Evolutionary conservation across 306 rosid species (phyloP).

Genomic region (Ziziphus jujuba): DNA sequence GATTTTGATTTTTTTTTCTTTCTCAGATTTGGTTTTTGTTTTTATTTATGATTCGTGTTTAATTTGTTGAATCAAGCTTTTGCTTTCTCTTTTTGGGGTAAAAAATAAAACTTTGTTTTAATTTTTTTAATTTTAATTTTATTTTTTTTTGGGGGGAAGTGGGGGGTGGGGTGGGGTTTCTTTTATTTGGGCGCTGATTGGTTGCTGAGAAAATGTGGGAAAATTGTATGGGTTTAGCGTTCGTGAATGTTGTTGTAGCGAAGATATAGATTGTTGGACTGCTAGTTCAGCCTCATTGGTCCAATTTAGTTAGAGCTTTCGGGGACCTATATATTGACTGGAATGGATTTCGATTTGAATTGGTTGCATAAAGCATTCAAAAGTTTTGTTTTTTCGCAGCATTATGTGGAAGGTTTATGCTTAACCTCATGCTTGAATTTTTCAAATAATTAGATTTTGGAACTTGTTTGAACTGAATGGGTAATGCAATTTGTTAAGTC

Average conservation of each 20-base stretch:
- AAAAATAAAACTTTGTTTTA: background rate
- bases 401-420: background rate
- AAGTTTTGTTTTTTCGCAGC: background rate
- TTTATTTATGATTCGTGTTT: background rate
- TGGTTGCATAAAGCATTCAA: conserved; percentile 7
- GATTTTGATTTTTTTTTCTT: conserved; percentile 22
- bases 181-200: conserved; percentile 13
- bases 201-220: conserved; percentile 21
- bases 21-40: conserved; percentile 2
- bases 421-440: conserved; percentile 27
- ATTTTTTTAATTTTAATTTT: too few species aligned
- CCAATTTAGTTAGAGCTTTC: conserved; percentile 13
- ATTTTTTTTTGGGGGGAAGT: background rate
- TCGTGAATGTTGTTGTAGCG: background rate
- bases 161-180: background rate
- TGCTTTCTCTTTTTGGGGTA: too few species aligned
- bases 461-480: conserved; percentile 14
- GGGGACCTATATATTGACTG: background rate
- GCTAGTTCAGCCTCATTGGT: background rate
- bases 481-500: too few species aligned
- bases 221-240: background rate
- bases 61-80: background rate
- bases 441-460: conserved; percentile 11
- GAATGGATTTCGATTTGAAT: background rate
- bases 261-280: conserved; percentile 7